Base-by-base conservation (phyloP, 192 early-diverging fungal genomes). In the Coemansia sp. region DNA sequence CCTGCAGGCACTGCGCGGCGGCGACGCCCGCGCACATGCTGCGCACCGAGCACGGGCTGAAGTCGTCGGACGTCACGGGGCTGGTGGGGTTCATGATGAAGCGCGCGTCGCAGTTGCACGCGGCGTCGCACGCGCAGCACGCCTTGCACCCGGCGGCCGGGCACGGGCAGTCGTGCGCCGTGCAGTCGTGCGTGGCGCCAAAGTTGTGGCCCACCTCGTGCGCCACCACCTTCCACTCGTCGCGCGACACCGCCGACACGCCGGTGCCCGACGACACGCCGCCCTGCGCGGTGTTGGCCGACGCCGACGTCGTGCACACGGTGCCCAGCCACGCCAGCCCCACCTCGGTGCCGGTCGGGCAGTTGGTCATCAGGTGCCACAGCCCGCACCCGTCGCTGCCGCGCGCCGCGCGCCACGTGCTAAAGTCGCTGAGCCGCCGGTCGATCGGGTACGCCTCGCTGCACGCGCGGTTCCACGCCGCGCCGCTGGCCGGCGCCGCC, bases 121-220 rank as follows among this genome's bases (percentile, higher is more conserved):
- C 62, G 29, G 85, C 77, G 6, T 77, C 32, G 67, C 92, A 94
- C 3, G 91, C 76, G 22, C 91, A 94, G 76, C 95, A 98, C 27
- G 86, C 82, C 11, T 77, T 53, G 35, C 84, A 81, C 10, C 42
- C 43, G 20, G 63, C 65, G 7, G 74, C 81, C 9, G 70, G 67
- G 53, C 84, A 86, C 12, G 88, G 86, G 46, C 94, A 96, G n/a
- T 85, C 82, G 17, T 70, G 53, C 20, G 70, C 40, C 2, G 87
- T 91, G 66, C 96, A 98, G 71, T 98, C 96, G 70, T 98, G 95
- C 56, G 85, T 85, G 1, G 95, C 95, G 39, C 95, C 94, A 77
- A 92, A 92, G 40, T 88, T 88, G 67, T 96, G 95, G 22, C 95
- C 94, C 71, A 96, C 88, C 77, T 96, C 96, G 70, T 98, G 96